phyloP scores from a whole-genome alignment of 345 rosid genomes.

The Jatropha curcas region DNA sequence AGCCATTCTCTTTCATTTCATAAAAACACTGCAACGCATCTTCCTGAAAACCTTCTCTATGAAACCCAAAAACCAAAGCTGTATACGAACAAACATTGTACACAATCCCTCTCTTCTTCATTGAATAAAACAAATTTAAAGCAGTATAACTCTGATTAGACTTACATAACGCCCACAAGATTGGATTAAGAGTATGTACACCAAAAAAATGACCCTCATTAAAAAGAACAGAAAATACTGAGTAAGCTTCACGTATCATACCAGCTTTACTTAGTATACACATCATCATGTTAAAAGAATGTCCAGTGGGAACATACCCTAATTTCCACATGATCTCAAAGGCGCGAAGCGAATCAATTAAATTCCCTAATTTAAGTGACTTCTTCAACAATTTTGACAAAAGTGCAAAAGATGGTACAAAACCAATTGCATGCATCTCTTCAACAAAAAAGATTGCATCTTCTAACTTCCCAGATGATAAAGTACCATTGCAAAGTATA shows the following conservation, averaged over 20 bases:
- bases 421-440: slow-evolving; percentile 32
- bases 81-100: slow-evolving; percentile 39
- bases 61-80: slow-evolving; percentile 45
- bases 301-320: slow-evolving; percentile 29
- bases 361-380: slow-evolving; percentile 16
- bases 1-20: slow-evolving; percentile 32
- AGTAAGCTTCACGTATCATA: slow-evolving; percentile 28
- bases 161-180: slow-evolving; percentile 45
- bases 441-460: slow-evolving; percentile 25
- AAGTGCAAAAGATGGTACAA: slow-evolving; percentile 32
- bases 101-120: slow-evolving; percentile 40
- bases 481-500: slow-evolving; percentile 32
- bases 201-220: slow-evolving; percentile 25
- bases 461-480: slow-evolving; percentile 23
- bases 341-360: slow-evolving; percentile 25
- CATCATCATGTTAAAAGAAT: slow-evolving; percentile 24
- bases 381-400: slow-evolving; percentile 30
- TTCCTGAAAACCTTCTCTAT: slow-evolving; percentile 31
- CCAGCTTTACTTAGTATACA: slow-evolving; percentile 29
- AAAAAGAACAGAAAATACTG: slow-evolving; percentile 22
- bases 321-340: slow-evolving; percentile 33
- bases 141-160: slow-evolving; percentile 30
- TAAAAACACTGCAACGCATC: slow-evolving; percentile 28
- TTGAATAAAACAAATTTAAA: slow-evolving; percentile 26
- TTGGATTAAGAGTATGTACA: slow-evolving; percentile 31